phyloP scores from a whole-genome alignment of 2,329 filamentous ascomycete genomes.

The Penicillium sp. region DNA sequence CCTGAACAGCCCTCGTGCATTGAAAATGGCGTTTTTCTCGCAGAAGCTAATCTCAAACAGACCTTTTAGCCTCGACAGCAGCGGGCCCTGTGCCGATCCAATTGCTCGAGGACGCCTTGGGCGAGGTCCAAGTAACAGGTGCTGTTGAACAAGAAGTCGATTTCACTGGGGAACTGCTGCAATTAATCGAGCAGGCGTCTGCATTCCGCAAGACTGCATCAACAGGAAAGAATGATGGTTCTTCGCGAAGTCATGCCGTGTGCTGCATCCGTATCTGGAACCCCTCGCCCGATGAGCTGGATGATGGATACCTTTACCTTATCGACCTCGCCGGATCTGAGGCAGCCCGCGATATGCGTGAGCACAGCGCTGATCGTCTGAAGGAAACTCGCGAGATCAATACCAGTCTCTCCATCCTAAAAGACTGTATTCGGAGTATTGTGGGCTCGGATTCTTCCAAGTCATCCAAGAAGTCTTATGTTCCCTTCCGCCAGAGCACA shows the following conservation, averaged over 20 bases:
- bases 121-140: conserved; percentile 82
- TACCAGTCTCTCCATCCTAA: conserved; percentile 54
- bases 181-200: conserved; percentile 79
- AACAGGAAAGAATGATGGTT: conserved; percentile 95
- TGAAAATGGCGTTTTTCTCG: too few species aligned
- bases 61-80: background rate
- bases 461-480: conserved; percentile 39
- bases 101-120: conserved; percentile 66
- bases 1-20: too few species aligned
- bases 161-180: conserved; percentile 76
- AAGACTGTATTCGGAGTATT: conserved; percentile 57
- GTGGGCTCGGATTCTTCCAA: conserved; percentile 37
- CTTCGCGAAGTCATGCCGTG: conserved; percentile 86
- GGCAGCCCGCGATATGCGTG: conserved; percentile 47
- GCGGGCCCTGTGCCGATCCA: background rate
- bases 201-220: conserved; percentile 87
- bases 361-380: conserved; percentile 51
- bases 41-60: background rate
- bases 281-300: background rate
- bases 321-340: conserved; percentile 82
- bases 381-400: conserved; percentile 56
- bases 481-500: conserved; percentile 54
- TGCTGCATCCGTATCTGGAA: conserved; percentile 51
- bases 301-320: conserved; percentile 84
- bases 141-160: conserved; percentile 90